Conservation (phyloP, 2,329 filamentous ascomycete genomes). For the Colletotrichum truncatum region DNA sequence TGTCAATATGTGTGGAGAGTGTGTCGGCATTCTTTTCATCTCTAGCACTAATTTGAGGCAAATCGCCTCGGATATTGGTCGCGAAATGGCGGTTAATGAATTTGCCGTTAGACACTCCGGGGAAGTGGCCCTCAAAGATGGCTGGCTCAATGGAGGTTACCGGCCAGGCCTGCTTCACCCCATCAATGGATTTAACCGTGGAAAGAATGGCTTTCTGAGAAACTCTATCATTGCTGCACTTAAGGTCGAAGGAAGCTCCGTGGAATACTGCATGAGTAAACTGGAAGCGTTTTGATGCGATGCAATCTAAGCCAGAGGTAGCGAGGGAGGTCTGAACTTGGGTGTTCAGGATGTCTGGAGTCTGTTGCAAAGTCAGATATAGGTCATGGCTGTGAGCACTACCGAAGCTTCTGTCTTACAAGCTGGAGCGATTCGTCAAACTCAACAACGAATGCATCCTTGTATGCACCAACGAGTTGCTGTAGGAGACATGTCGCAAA, state of each 20-base stretch:
- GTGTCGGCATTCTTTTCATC: background rate
- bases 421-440: background rate
- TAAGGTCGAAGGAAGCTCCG: slow-evolving; percentile 5
- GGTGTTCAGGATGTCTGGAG: background rate
- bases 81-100: background rate
- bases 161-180: slow-evolving; percentile 18
- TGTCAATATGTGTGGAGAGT: slow-evolving; percentile 37
- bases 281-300: background rate
- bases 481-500: background rate
- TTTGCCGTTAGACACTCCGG: background rate
- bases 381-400: background rate
- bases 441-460: slow-evolving; percentile 10
- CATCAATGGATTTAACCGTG: background rate
- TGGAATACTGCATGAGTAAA: slow-evolving; percentile 9
- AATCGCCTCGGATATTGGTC: background rate
- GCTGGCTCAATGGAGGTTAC: background rate
- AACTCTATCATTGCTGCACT: background rate
- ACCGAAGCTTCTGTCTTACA: background rate
- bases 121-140: background rate
- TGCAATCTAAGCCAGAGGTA: background rate
- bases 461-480: background rate
- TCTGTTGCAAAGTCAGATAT: background rate
- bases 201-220: background rate
- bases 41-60: background rate
- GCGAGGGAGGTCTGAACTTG: background rate